Evolutionary conservation across 2,329 filamentous ascomycete species (phyloP).

Genomic region (Dactylellina haptotyla): DNA sequence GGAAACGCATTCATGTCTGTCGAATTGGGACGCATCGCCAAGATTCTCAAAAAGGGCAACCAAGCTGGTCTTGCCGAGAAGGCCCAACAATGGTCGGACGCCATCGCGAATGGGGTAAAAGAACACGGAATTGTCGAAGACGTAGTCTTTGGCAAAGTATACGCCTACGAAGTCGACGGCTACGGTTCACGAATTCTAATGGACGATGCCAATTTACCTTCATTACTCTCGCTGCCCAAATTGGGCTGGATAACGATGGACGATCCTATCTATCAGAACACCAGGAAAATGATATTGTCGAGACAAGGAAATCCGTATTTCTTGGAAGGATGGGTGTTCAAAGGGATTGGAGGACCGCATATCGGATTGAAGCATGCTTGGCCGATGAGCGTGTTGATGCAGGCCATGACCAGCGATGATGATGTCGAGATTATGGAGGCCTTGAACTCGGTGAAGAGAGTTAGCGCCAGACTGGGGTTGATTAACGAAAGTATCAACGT

Average conservation of each 20-base stretch:
- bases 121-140: constrained; percentile 84
- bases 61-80: constrained; percentile 58
- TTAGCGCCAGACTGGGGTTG: constrained; percentile 79
- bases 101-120: constrained; percentile 80
- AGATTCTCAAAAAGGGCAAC: constrained; percentile 68
- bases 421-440: constrained; percentile 82
- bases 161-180: constrained; percentile 88
- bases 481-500: constrained; percentile 95
- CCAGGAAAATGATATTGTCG: constrained; percentile 80
- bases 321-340: constrained; percentile 78
- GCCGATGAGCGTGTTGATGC: constrained; percentile 94
- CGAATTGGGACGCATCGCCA: constrained; percentile 79
- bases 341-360: constrained; percentile 83
- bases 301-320: constrained; percentile 88
- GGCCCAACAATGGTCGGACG: constrained; percentile 69
- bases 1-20: constrained; percentile 96
- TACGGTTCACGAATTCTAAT: constrained; percentile 84
- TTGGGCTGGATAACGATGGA: constrained; percentile 76
- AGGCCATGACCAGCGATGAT: constrained; percentile 86
- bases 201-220: constrained; percentile 90
- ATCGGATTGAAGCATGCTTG: constrained; percentile 91
- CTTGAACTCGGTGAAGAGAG: constrained; percentile 77
- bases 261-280: constrained; percentile 84
- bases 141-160: constrained; percentile 78
- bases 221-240: constrained; percentile 78